These are phyloP conservation scores for Pinus tabuliformis DNA, from an alignment of 75 land plant genomes.

Conservation along the genomic window DNA sequence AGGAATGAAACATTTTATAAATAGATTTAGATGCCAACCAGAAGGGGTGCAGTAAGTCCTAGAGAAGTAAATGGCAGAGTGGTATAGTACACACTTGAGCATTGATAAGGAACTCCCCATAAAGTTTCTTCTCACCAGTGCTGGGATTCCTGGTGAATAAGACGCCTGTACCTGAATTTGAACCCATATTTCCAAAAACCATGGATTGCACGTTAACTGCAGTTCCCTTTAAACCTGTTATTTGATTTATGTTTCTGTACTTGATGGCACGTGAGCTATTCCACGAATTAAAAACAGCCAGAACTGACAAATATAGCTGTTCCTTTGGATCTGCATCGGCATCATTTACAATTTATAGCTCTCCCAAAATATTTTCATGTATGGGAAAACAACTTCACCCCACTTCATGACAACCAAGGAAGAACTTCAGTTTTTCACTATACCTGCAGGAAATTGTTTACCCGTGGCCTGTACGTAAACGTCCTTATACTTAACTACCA, in stretches of 20 bases:
- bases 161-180: conserved; percentile 95
- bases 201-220: conserved; percentile 95
- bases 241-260: conserved; percentile 94
- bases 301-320: conserved; percentile 73
- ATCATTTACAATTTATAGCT: background rate
- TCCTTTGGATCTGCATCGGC: conserved; percentile 79
- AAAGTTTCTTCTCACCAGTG: conserved; percentile 96
- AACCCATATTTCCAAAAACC: conserved; percentile 99
- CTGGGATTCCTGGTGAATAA: conserved; percentile 96
- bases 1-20: background rate
- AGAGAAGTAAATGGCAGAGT: background rate
- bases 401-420: background rate
- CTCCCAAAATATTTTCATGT: background rate
- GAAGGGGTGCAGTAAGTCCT: background rate
- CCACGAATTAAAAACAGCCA: conserved; percentile 98
- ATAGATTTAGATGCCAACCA: background rate
- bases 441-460: conserved; percentile 91
- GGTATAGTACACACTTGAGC: conserved; percentile 69
- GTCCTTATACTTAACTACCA: conserved; percentile 76
- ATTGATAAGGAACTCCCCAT: conserved; percentile 95
- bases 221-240: conserved; percentile 87
- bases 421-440: background rate
- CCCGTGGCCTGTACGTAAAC: conserved; percentile 77
- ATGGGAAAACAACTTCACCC: conserved; percentile 1
- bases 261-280: conserved; percentile 91